Percentiles rank a stretch among this genome's conserved stretches.
Conservation (phyloP, 2,329 filamentous ascomycete species). For the Exophiala sp. region DNA sequence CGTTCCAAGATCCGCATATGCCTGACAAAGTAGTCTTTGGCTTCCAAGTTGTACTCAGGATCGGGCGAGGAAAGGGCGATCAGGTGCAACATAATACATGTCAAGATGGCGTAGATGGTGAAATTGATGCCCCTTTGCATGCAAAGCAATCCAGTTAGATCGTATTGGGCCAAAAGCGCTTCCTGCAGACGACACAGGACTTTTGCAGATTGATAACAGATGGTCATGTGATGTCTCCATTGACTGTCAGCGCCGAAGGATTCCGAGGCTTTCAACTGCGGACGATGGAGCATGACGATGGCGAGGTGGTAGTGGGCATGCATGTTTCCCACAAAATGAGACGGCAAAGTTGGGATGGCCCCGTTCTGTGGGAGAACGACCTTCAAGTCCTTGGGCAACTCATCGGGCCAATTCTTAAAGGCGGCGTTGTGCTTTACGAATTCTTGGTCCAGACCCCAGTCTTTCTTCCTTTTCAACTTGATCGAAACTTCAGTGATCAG, state of each 20-base stretch:
- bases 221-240: conserved; percentile 85
- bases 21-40: conserved; percentile 82
- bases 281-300: conserved; percentile 81
- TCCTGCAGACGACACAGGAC: conserved; percentile 83
- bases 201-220: conserved; percentile 82
- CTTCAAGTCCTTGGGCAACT: conserved; percentile 73
- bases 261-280: conserved; percentile 76
- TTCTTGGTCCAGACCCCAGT: conserved; percentile 82
- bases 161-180: conserved; percentile 70
- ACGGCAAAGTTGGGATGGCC: conserved; percentile 77
- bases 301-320: conserved; percentile 85
- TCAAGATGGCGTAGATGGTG: conserved; percentile 86
- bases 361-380: conserved; percentile 75
- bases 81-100: conserved; percentile 88
- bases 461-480: conserved; percentile 69
- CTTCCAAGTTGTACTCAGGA: conserved; percentile 78
- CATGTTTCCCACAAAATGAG: conserved; percentile 83
- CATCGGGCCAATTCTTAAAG: conserved; percentile 71
- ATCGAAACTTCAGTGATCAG: conserved; percentile 72
- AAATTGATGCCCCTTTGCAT: conserved; percentile 96
- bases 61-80: conserved; percentile 92
- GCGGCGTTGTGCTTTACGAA: conserved; percentile 75
- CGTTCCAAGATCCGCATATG: conserved; percentile 92
- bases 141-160: conserved; percentile 75
- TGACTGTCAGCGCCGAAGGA: conserved; percentile 65